phyloP scores from a whole-genome alignment of 148 eudicot species.

The Nepenthes mirabilis region DNA sequence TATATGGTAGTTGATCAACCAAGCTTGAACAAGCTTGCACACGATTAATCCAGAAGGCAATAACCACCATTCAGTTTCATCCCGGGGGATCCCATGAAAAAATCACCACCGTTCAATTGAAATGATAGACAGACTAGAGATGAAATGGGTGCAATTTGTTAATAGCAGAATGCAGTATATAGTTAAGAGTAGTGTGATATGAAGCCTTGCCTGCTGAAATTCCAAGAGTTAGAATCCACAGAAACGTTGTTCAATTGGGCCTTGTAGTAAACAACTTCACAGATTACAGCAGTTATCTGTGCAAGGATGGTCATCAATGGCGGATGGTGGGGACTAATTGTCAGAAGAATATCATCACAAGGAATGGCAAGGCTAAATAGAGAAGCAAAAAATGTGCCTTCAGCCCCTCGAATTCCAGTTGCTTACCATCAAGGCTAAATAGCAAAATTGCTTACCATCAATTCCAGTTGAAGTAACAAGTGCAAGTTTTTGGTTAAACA shows the following conservation, averaged over 20 bases:
- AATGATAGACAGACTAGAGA: background rate
- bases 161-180: background rate
- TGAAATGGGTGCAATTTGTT: background rate
- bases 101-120: background rate
- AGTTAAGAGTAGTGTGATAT: background rate
- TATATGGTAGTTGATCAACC: slow-evolving; percentile 68
- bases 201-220: slow-evolving; percentile 61
- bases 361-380: no score
- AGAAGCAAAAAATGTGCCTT: no score
- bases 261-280: slow-evolving; percentile 63
- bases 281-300: slow-evolving; percentile 69
- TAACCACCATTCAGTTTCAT: slow-evolving; percentile 95
- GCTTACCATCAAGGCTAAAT: no score
- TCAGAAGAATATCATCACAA: no score
- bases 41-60: slow-evolving; percentile 59
- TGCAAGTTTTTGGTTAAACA: no score
- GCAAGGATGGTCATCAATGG: slow-evolving; percentile 3
- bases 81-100: slow-evolving; percentile 29
- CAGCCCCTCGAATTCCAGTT: no score
- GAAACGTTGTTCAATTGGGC: slow-evolving; percentile 30
- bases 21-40: slow-evolving; percentile 66
- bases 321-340: background rate
- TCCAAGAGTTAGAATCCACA: slow-evolving; percentile 37
- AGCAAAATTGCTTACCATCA: no score
- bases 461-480: no score